Evolutionary conservation across 768 basidiomycete genomes (phyloP), one percentile per base, ranked within the genome.

Genomic region (Pleurotus citrinopileatus): DNA sequence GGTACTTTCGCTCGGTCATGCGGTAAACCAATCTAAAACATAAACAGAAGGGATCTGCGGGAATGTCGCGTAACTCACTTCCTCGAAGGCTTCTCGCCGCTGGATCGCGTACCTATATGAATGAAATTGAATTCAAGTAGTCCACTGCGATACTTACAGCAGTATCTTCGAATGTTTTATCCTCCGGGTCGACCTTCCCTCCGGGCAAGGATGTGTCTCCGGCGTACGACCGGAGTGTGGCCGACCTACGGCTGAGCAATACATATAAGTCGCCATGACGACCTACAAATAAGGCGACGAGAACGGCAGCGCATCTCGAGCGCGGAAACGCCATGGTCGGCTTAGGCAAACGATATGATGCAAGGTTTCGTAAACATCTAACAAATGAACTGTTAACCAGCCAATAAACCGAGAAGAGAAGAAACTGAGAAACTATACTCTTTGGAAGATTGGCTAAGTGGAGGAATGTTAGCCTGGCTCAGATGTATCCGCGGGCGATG

Each of bases 191-290:
- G 5, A 86, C 77, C 64, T 86, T 91, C 0, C 94, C 93, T 4
- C 94, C 93, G 0, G 93, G 94, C 3, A 96, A 70, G 1, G 91
- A 88, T 0, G 94, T 96, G 65, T 95, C 94, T 0, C 91, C 91
- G 0, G 93, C 89, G 61, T 89, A 96, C 7, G 86, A 78, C 32
- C 83, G 74, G 60, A 96, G 70, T 2, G 80, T 80, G 0, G 86
- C 76, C 1, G 92, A 84, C 2, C 93, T 84, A 57, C 86, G 76
- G 61, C 82, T 91, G n/a, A 95, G 76, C 26, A 94, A 65, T 3
- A 95, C 94, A 60, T 94, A 90, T 22, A 96, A 62, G 60, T 95
- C 91, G 4, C 94, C 93, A 26, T 77, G 75, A 5, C 93, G 74
- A 0, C 94, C 94, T 2, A 93, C 83, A 56, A 96, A 96, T 45